Base-by-base conservation (phyloP, 1,139 yeast species). In the Yamadazyma oceani region DNA sequence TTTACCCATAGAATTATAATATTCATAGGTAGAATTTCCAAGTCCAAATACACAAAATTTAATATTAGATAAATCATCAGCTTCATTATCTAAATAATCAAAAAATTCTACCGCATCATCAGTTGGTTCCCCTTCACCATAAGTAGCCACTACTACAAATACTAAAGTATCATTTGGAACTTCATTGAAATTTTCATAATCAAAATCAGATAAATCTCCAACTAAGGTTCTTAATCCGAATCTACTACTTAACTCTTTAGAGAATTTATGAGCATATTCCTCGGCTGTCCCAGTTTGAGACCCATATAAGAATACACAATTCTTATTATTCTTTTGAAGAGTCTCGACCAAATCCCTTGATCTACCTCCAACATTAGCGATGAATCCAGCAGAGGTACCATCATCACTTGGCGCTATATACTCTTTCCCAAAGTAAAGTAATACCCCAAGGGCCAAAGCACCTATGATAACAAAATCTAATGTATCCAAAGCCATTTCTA, bases 281-380 rank as follows among this genome's bases (percentile, higher is more conserved):
- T 92, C 98, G 34, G 98, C 96, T n/a, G 99, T 92, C 49, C 99
- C 99, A 10, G 99, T 94, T 65, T 92, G 99, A 5, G 98, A 90
- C 5, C 96, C 97, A 58, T 76, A 94, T 48, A 92, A 77, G n/a
- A 92, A 82, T 29, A 85, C 69, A 35, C 86, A 83, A 51, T 85
- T 83, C 63, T 92, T 90, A 45, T 77, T 72, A 53, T 82, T 82
- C 33, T 70, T 68, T 39, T 70, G 68, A 50, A 89, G 66, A 12
- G 79, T 79, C 44, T 80, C 79, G 23, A 82, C 73, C 35, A 94
- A 68, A 57, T 88, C 81, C 54, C 88, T 71, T 34, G 80, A 69
- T 33, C 50, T 57, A 29, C 62, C 66, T 23, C 64, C 60, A 28
- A 69, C 68, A 32, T 58, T 57, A 10, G 69, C 59, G 17, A 64